These are phyloP conservation scores for Bromus sterilis DNA, from an alignment of 176 grass and related monocot species.

Conservation along the genomic window DNA sequence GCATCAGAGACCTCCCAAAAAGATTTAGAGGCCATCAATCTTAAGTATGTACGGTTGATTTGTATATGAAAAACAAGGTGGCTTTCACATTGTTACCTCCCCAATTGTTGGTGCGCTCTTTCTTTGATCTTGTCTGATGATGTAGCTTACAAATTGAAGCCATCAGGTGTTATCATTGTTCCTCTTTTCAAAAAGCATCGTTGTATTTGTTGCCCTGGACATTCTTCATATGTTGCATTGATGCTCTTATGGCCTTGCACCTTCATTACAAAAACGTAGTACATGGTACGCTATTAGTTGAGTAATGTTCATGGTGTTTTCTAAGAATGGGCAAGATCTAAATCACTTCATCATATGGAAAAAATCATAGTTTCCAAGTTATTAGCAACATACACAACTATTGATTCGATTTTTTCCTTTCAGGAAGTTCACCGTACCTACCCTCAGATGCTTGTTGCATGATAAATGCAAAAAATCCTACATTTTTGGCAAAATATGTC, in stretches of 20 bases:
- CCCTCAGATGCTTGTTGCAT: background rate
- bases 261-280: background rate
- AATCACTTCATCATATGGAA: background rate
- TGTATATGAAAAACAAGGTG: background rate
- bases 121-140: background rate
- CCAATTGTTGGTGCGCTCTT: background rate
- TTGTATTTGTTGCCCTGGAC: background rate
- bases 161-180: background rate
- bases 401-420: background rate
- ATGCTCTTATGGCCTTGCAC: background rate
- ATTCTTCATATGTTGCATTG: background rate
- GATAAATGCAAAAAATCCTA: background rate
- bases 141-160: constrained; percentile 2
- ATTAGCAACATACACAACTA: too few relatives aligned
- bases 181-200: background rate
- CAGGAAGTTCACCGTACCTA: background rate
- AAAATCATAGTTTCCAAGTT: background rate
- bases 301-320: background rate
- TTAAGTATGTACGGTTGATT: background rate
- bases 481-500: background rate
- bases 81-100: constrained; percentile 1
- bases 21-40: background rate
- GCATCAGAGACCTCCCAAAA: constrained; percentile 47
- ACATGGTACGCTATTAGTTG: background rate
- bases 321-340: background rate